Conservation (phyloP, 495 filamentous ascomycete genomes). For the Podospora anserina region DNA sequence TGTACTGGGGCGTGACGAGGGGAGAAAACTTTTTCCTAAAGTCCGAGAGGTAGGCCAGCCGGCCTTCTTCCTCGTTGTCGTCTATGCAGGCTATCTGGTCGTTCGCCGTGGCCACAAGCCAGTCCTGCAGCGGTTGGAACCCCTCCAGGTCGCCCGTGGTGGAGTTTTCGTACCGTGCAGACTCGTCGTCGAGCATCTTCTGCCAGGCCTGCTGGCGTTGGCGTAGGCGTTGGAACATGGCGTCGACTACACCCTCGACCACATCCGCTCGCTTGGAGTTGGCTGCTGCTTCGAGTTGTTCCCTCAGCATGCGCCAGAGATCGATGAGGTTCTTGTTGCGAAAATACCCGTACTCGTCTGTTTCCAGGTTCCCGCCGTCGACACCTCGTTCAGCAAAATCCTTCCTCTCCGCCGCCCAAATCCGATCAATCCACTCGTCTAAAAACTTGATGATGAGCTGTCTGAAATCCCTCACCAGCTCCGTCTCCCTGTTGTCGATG, state of each 20-base stretch:
- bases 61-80: constrained; percentile 69
- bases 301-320: constrained; percentile 96
- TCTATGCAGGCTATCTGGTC: constrained; percentile 98
- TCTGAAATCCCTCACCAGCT: constrained; percentile 89
- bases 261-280: constrained; percentile 81
- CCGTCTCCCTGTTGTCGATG: constrained; percentile 80
- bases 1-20: constrained; percentile 76
- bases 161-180: constrained; percentile 60
- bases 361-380: constrained; percentile 70
- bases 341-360: constrained; percentile 80
- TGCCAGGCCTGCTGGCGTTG: constrained; percentile 80
- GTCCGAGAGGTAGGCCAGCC: constrained; percentile 70
- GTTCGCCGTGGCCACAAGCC: constrained; percentile 94
- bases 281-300: constrained; percentile 78
- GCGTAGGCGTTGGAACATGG: constrained; percentile 84
- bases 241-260: constrained; percentile 86
- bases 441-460: constrained; percentile 90
- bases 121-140: constrained; percentile 79
- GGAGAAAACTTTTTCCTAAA: constrained; percentile 77
- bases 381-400: constrained; percentile 74
- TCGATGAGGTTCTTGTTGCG: constrained; percentile 85
- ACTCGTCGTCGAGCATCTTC: constrained; percentile 82
- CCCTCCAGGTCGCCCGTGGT: constrained; percentile 68
- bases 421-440: constrained; percentile 95
- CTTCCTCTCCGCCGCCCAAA: constrained; percentile 72